These are phyloP conservation scores for Lanzia echinophila DNA, from an alignment of 2,329 filamentous ascomycete genomes.

Conservation along the genomic window DNA sequence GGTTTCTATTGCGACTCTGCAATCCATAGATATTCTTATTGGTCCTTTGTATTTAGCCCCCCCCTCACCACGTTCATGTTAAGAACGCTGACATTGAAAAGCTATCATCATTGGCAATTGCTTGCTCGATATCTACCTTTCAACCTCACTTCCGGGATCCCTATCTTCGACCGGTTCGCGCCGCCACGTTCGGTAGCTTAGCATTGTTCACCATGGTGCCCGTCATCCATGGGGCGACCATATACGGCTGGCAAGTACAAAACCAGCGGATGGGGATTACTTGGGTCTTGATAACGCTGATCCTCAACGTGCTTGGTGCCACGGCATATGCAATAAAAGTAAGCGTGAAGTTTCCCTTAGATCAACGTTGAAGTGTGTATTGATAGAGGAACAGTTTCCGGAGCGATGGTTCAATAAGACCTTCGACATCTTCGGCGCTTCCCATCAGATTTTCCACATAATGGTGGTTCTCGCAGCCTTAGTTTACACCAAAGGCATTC, in stretches of 20 bases:
- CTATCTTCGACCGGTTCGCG: conserved; percentile 34
- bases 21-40: neutral
- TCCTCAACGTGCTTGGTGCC: conserved; percentile 35
- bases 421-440: conserved; percentile 42
- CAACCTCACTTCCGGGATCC: conserved; percentile 34
- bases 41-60: conserved; percentile 13
- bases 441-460: conserved; percentile 44
- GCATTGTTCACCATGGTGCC: conserved; percentile 37
- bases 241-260: conserved; percentile 31
- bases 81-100: neutral
- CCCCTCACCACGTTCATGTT: conserved; percentile 7
- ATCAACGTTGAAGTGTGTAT: neutral
- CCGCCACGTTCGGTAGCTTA: conserved; percentile 36
- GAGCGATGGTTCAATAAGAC: conserved; percentile 37
- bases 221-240: conserved; percentile 33
- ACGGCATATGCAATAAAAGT: conserved; percentile 34
- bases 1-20: conserved; percentile 33
- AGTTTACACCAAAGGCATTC: conserved; percentile 32
- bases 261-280: conserved; percentile 35
- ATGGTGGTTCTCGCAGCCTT: conserved; percentile 39
- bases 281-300: conserved; percentile 35
- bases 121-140: conserved; percentile 35
- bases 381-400: conserved; percentile 32
- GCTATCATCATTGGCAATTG: conserved; percentile 24
- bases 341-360: neutral